phyloP scores from a whole-genome alignment of 345 rosid species.

The Pugionium dolabratum region DNA sequence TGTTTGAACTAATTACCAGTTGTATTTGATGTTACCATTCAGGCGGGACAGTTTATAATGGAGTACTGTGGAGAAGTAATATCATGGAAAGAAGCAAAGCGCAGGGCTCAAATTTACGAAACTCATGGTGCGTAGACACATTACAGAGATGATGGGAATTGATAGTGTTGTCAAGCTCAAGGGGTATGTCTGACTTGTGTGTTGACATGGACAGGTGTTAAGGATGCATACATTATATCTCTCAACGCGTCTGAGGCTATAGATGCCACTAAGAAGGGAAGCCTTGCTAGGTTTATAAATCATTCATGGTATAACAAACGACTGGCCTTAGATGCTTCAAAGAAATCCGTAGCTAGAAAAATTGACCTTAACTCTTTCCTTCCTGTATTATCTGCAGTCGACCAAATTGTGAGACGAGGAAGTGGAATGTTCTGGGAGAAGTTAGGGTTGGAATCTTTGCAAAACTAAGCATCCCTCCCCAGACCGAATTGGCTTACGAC shows the following conservation, averaged over 20 bases:
- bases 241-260: constrained; percentile 80
- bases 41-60: constrained; percentile 86
- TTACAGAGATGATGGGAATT: not conserved
- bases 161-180: constrained; percentile 12
- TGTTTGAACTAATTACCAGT: not conserved
- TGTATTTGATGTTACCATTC: constrained; percentile 29
- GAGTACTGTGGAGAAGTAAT: constrained; percentile 99
- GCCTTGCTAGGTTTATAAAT: constrained; percentile 91
- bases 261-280: constrained; percentile 92
- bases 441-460: constrained; percentile 96
- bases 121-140: constrained; percentile 51
- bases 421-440: constrained; percentile 93
- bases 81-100: constrained; percentile 89
- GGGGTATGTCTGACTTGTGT: constrained; percentile 5
- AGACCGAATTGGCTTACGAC: constrained; percentile 79
- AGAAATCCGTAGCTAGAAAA: too few relatives aligned
- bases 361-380: too few relatives aligned
- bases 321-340: constrained; percentile 1
- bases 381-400: constrained; percentile 47
- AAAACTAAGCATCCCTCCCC: constrained; percentile 62
- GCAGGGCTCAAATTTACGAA: constrained; percentile 81
- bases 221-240: constrained; percentile 91
- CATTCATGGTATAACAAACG: constrained; percentile 78
- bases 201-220: constrained; percentile 59
- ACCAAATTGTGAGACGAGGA: constrained; percentile 98